Evolutionary conservation across 352 stramenopile genomes (phyloP).

Genomic region (Phytophthora tentaculata): DNA sequence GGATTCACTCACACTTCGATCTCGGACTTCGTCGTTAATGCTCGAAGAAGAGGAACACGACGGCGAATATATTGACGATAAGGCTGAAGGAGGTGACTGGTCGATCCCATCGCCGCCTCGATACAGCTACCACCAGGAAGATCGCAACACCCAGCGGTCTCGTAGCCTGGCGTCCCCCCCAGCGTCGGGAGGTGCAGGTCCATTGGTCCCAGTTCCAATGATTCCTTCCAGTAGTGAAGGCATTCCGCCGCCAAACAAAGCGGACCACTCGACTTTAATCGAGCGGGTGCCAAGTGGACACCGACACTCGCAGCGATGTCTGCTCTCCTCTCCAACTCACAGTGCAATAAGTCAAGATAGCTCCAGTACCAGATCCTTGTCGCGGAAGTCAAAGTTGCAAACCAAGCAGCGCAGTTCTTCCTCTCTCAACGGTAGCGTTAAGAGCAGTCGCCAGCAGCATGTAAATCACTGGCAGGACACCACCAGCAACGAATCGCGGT

Average conservation of each 20-base stretch:
- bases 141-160: constrained; percentile 24
- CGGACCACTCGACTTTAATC: constrained; percentile 5
- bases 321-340: constrained; percentile 26
- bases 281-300: constrained; percentile 26
- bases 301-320: constrained; percentile 23
- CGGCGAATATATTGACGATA: constrained; percentile 15
- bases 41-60: constrained; percentile 16
- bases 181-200: constrained; percentile 23
- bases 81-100: constrained; percentile 25
- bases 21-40: constrained; percentile 24
- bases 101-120: constrained; percentile 29
- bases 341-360: constrained; percentile 28
- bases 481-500: constrained; percentile 30
- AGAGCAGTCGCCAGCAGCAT: constrained; percentile 9
- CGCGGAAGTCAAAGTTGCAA: constrained; percentile 15
- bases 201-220: constrained; percentile 29
- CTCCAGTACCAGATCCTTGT: constrained; percentile 25
- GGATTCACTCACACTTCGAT: constrained; percentile 15
- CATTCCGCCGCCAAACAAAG: constrained; percentile 19
- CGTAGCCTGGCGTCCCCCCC: constrained; percentile 17
- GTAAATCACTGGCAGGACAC: constrained; percentile 30
- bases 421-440: constrained; percentile 14
- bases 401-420: constrained; percentile 25
- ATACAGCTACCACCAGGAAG: constrained; percentile 6
- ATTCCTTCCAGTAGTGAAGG: constrained; percentile 30